Percentiles rank a stretch among this genome's conserved stretches.
phyloP scores from a whole-genome alignment of 2,329 filamentous ascomycete genomes.

The Aspergillus neotritici region DNA sequence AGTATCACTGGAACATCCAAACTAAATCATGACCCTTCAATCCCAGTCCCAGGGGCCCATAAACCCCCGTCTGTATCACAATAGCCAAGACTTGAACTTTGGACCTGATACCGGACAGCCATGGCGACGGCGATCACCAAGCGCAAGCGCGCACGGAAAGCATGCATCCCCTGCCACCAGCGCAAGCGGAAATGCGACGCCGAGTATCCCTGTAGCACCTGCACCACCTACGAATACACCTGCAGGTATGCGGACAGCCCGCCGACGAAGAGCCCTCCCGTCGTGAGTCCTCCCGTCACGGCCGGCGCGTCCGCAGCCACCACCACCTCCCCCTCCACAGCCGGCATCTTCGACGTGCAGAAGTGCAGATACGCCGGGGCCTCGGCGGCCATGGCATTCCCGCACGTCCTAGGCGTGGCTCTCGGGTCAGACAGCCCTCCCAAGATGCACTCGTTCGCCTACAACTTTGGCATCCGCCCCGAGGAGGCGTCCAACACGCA shows the following conservation, averaged over 20 bases:
- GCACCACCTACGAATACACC: conserved; percentile 24
- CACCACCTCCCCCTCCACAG: too few species aligned
- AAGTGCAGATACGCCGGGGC: conserved; percentile 24
- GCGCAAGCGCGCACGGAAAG: conserved; percentile 27
- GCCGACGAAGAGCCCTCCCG: conserved; percentile 12
- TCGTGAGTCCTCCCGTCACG: not conserved
- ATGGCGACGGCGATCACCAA: conserved; percentile 19
- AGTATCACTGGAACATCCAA: too few species aligned
- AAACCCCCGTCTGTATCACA: too few species aligned
- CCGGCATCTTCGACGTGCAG: conserved; percentile 25
- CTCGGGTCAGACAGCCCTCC: conserved; percentile 24
- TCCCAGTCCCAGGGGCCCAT: too few species aligned
- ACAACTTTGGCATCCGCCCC: conserved; percentile 28
- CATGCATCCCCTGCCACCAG: conserved; percentile 29
- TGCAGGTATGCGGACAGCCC: conserved; percentile 20
- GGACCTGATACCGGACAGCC: not conserved
- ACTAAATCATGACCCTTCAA: too few species aligned
- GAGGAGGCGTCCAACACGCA: conserved; percentile 24
- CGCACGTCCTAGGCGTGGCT: conserved; percentile 23
- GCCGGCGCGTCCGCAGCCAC: conserved; percentile 5
- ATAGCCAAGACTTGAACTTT: too few species aligned
- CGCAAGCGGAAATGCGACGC: conserved; percentile 31
- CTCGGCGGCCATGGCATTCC: conserved; percentile 28
- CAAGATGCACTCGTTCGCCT: conserved; percentile 22
- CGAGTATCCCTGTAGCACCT: conserved; percentile 26